Evolutionary conservation across 2,329 filamentous ascomycete species (phyloP).

Genomic region (Pyrenophora teres): DNA sequence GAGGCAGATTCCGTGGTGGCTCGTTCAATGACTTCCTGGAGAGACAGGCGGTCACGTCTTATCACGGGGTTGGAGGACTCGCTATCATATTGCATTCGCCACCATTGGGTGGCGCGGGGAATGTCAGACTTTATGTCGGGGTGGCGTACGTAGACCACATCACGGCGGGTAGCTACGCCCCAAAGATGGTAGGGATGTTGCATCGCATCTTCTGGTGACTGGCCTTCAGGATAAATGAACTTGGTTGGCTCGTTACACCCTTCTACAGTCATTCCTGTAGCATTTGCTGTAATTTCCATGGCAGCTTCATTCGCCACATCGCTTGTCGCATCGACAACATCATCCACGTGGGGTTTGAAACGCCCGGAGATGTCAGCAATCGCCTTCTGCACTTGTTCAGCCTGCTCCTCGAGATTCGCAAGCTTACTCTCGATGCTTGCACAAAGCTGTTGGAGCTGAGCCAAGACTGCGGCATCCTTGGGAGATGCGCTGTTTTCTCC

Average conservation of each 20-base stretch:
- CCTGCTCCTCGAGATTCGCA: constrained; percentile 48
- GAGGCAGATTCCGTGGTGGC: constrained; percentile 57
- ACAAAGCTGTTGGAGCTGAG: constrained; percentile 37
- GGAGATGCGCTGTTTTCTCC: constrained; percentile 18
- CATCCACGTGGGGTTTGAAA: constrained; percentile 53
- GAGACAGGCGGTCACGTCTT: constrained; percentile 48
- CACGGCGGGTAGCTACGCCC: constrained; percentile 62
- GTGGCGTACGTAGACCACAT: constrained; percentile 62
- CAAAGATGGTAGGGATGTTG: constrained; percentile 58
- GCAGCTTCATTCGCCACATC: neutral
- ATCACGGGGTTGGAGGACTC: constrained; percentile 32
- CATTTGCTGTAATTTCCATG: neutral
- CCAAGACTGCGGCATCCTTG: constrained; percentile 27
- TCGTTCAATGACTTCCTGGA: constrained; percentile 60
- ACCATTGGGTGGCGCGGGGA: constrained; percentile 38
- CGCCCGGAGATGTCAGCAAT: constrained; percentile 52
- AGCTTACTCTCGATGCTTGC: constrained; percentile 42
- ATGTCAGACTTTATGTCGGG: constrained; percentile 33
- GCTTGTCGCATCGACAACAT: constrained; percentile 21
- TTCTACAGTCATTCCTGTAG: constrained; percentile 34
- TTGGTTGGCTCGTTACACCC: neutral
- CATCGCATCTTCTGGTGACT: constrained; percentile 30
- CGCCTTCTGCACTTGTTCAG: constrained; percentile 47
- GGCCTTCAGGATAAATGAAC: constrained; percentile 21
- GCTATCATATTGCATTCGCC: constrained; percentile 42